These are phyloP conservation scores for Boletus smithii DNA, from an alignment of 1,284 basidiomycete genomes.

Conservation along the genomic window DNA sequence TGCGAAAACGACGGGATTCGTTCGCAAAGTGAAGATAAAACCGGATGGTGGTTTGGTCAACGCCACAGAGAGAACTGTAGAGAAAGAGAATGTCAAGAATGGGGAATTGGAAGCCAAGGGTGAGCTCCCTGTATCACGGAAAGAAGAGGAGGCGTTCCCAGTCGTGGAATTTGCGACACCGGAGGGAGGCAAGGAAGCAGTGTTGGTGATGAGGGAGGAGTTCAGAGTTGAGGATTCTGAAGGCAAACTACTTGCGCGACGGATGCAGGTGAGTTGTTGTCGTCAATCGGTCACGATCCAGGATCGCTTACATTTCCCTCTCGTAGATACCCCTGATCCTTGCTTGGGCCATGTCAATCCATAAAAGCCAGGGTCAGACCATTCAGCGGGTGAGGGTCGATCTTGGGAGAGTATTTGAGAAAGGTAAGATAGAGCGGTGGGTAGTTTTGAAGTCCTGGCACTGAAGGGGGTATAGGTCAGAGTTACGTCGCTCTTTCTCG, in stretches of 20 bases:
- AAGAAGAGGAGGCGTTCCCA: constrained; percentile 45
- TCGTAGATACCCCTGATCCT: constrained; percentile 59
- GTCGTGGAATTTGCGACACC: constrained; percentile 64
- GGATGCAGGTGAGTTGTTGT: constrained; percentile 39
- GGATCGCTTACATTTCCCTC: not conserved
- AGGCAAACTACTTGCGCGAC: constrained; percentile 61
- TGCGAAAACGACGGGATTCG: constrained; percentile 25
- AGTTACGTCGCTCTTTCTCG: constrained; percentile 85
- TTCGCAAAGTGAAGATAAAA: constrained; percentile 21
- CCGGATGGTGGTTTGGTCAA: constrained; percentile 6
- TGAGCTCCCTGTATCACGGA: constrained; percentile 12
- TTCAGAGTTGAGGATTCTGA: constrained; percentile 70
- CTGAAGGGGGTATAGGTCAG: constrained; percentile 44
- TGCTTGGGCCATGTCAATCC: constrained; percentile 78
- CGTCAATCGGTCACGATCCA: not conserved
- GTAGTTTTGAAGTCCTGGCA: not conserved
- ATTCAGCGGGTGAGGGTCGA: constrained; percentile 67
- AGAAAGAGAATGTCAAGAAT: constrained; percentile 25
- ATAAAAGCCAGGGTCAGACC: constrained; percentile 78
- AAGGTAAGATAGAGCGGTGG: constrained; percentile 41
- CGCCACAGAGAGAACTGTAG: not conserved
- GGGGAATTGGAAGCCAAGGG: constrained; percentile 1
- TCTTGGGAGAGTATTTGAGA: constrained; percentile 66
- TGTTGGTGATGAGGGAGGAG: constrained; percentile 57
- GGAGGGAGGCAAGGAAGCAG: constrained; percentile 41